Evolutionary conservation across 352 stramenopile species (phyloP), one percentile per base, ranked within the genome.

Genomic region (Phytophthora sp.): DNA sequence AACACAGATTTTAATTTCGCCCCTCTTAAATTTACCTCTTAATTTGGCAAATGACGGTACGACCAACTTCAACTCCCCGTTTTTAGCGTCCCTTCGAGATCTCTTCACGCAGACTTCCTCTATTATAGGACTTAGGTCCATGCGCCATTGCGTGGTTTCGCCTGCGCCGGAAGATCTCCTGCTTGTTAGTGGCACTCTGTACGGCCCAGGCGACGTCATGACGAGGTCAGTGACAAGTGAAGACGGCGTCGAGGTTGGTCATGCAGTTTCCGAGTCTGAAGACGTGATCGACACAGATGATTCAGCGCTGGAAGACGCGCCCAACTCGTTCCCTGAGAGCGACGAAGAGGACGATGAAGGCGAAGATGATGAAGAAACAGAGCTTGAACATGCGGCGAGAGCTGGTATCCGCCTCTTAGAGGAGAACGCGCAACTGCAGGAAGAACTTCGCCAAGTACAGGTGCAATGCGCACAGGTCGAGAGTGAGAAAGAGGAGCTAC

Each of bases 361-460:
- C 67, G 75, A 71, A 4, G 67, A 76, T 1, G 76, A 79, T 5
- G 69, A 82, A 2, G 69, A 75, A 30, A 74, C 78, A 7, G 79
- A 84, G 57, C 75, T 90, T 3, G 65, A 86, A 41, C 78, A 83
- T 45, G 83, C 83, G 0, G 83, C 83, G 31, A 75, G 83, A 52
- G 83, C 83, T 18, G 83, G 83, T 3, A 92, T 92, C 49, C 78
- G 76, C 15, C 64, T 92, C 36, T 29, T 92, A 21, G 84, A 90
- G 51, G 84, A 92, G 55, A 90, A 92, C 57, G 79, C 73, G 29
- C 81, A 89, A 41, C 77, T 92, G 23, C 68, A 74, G 9, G 81
- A 90, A 31, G 83, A 91, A 44, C 63, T 89, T 47, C 52, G 54
- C 31, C 70, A 81, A 2, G 31, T 89, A n/a, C 71, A 84, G 36